phyloP scores from a whole-genome alignment of 1,284 basidiomycete genomes.

The Melanopsichium pennsylvanicum region DNA sequence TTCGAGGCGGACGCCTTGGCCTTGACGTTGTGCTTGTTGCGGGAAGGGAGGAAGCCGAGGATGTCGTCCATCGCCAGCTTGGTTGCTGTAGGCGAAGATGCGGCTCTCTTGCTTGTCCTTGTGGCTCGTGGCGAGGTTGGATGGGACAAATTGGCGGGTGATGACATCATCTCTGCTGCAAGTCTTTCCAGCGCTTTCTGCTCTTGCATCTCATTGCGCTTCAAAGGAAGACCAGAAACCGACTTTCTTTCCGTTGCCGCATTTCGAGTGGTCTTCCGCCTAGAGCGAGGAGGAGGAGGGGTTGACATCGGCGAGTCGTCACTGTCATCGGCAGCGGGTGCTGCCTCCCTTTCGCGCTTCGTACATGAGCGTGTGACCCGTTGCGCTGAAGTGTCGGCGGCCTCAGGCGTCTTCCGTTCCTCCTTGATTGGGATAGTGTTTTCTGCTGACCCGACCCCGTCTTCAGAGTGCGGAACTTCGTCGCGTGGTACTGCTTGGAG shows the following conservation, averaged over 20 bases:
- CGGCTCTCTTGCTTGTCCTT: neutral
- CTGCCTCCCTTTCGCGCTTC: constrained; percentile 3
- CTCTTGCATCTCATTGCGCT: constrained; percentile 19
- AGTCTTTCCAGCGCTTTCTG: constrained; percentile 9
- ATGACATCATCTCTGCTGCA: constrained; percentile 6
- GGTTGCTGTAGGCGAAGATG: constrained; percentile 4
- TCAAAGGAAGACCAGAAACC: constrained; percentile 8
- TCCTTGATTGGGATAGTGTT: neutral
- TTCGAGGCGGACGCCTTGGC: neutral
- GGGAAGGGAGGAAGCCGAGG: constrained; percentile 13
- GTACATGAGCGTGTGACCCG: constrained; percentile 5
- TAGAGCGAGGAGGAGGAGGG: neutral
- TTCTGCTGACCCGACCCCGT: neutral
- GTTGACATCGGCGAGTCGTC: neutral
- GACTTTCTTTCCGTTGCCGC: neutral
- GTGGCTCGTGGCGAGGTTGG: constrained; percentile 4
- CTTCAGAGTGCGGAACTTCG: neutral
- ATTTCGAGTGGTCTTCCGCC: neutral
- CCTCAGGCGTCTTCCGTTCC: neutral
- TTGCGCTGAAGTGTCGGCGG: neutral
- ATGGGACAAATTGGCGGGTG: constrained; percentile 4
- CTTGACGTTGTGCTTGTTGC: neutral
- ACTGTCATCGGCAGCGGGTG: neutral
- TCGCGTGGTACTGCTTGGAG: neutral
- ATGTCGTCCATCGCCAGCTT: constrained; percentile 23